These are phyloP conservation scores for Penium margaritaceum DNA, from an alignment of 139 green algal species.

Conservation along the genomic window DNA sequence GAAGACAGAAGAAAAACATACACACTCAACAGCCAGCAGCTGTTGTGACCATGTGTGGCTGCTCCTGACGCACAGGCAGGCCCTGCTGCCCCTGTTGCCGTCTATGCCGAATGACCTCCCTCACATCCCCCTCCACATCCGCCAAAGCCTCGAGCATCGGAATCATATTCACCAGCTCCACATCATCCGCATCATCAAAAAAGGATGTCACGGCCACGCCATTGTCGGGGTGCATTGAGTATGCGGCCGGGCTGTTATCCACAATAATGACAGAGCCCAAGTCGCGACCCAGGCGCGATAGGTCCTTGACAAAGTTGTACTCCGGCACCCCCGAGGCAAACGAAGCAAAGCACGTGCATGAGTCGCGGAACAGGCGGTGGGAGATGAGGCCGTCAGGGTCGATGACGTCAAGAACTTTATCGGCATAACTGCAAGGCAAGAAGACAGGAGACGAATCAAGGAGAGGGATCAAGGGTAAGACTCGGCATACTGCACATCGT, in stretches of 20 bases:
- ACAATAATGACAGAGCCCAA: constrained; percentile 80
- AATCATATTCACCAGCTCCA: constrained; percentile 27
- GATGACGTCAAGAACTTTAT: constrained; percentile 84
- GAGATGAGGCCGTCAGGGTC: constrained; percentile 67
- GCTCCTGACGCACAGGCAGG: too few relatives aligned
- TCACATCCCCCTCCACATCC: too few relatives aligned
- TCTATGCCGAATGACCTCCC: too few relatives aligned
- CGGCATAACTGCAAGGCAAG: constrained; percentile 69
- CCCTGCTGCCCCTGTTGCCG: too few relatives aligned
- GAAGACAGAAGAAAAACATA: too few relatives aligned
- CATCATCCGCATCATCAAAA: constrained; percentile 84
- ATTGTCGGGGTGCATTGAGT: constrained; percentile 93
- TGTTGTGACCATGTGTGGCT: too few relatives aligned
- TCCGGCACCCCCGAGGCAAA: constrained; percentile 78
- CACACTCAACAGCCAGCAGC: too few relatives aligned
- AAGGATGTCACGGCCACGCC: constrained; percentile 82
- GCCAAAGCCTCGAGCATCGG: neutral
- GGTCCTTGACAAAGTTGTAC: constrained; percentile 83
- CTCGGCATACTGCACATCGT: too few relatives aligned
- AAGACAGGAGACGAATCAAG: too few relatives aligned
- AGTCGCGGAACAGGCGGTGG: constrained; percentile 86
- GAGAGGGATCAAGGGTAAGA: too few relatives aligned
- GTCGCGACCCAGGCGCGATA: constrained; percentile 73
- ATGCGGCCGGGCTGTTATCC: constrained; percentile 92
- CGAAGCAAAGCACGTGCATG: too few relatives aligned